These are phyloP conservation scores for Cymodocea nodosa DNA, from an alignment of 116 monocot genomes.

Conservation along the genomic window DNA sequence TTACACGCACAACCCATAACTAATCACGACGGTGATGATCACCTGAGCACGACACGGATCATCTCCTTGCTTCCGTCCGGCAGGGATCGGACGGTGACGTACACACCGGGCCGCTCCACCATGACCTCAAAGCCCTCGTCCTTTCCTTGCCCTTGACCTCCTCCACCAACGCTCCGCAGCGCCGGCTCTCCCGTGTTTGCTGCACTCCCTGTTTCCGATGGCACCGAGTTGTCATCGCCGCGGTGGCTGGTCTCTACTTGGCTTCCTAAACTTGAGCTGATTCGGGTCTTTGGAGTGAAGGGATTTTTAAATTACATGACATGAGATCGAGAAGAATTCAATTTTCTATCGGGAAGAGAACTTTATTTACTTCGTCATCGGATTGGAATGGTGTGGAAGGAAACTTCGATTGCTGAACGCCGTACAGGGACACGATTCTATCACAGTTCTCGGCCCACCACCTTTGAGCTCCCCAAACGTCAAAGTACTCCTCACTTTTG, in stretches of 20 bases:
- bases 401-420: neutral
- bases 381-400: neutral
- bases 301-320: neutral
- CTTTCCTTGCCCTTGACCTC: neutral
- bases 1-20: no score
- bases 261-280: neutral
- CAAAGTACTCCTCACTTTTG: conserved; percentile 7
- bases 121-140: conserved; percentile 4
- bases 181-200: neutral
- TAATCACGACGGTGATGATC: neutral
- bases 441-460: conserved; percentile 13
- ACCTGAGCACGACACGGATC: conserved; percentile 15
- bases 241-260: neutral
- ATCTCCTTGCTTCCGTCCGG: conserved; percentile 10
- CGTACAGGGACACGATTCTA: conserved; percentile 6
- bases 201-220: neutral
- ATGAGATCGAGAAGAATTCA: no score
- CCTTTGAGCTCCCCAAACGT: neutral
- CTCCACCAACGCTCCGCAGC: neutral
- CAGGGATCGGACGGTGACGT: conserved; percentile 5
- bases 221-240: neutral
- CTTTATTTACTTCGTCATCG: neutral
- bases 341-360: no score
- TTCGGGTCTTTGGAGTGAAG: neutral
- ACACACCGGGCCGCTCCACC: conserved; percentile 22